phyloP scores from a whole-genome alignment of 2,329 filamentous ascomycete species.

The Graphilbum sp. region DNA sequence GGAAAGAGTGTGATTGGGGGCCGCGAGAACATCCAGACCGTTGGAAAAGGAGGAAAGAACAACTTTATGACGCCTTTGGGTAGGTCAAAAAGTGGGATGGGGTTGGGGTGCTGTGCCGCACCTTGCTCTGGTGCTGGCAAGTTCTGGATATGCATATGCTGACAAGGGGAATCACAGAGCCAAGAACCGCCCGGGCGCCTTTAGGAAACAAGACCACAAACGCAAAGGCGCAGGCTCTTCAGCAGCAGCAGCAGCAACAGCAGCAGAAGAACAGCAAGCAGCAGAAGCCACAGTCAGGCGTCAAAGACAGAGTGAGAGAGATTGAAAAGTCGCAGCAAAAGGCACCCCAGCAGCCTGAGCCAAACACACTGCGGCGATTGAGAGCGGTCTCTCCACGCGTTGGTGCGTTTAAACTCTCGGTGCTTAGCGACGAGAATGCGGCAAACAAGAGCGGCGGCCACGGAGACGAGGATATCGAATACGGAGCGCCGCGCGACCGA shows the following conservation, averaged over 20 bases:
- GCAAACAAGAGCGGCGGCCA: conserved; percentile 19
- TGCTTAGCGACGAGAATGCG: conserved; percentile 32
- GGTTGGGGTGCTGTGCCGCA: too few relatives aligned
- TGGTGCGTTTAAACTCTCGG: conserved; percentile 44
- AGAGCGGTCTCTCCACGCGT: conserved; percentile 37
- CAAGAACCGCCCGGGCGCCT: conserved; percentile 53
- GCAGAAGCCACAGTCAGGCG: conserved; percentile 25
- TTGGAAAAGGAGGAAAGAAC: conserved; percentile 34
- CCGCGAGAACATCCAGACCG: conserved; percentile 37
- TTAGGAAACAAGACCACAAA: conserved; percentile 95
- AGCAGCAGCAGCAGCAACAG: conserved; percentile 37
- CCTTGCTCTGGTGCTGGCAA: too few relatives aligned
- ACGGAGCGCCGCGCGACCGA: conserved; percentile 61
- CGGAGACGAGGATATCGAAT: conserved; percentile 68
- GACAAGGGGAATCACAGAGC: too few relatives aligned
- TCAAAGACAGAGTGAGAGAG: conserved; percentile 40
- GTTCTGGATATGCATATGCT: too few relatives aligned
- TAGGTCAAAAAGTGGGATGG: too few relatives aligned
- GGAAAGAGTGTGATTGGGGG: conserved; percentile 33
- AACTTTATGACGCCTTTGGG: conserved; percentile 68
- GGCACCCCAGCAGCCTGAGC: conserved; percentile 13
- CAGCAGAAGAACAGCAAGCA: conserved; percentile 24
- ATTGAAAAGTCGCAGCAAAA: conserved; percentile 42
- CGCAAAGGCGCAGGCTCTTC: conserved; percentile 42
- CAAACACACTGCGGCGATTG: conserved; percentile 39